A percentile compares a stretch with the other conserved stretches of the same genome.
These are phyloP conservation scores for Pseudopyricularia javanii DNA, from an alignment of 2,329 filamentous ascomycete genomes.

Conservation along the genomic window DNA sequence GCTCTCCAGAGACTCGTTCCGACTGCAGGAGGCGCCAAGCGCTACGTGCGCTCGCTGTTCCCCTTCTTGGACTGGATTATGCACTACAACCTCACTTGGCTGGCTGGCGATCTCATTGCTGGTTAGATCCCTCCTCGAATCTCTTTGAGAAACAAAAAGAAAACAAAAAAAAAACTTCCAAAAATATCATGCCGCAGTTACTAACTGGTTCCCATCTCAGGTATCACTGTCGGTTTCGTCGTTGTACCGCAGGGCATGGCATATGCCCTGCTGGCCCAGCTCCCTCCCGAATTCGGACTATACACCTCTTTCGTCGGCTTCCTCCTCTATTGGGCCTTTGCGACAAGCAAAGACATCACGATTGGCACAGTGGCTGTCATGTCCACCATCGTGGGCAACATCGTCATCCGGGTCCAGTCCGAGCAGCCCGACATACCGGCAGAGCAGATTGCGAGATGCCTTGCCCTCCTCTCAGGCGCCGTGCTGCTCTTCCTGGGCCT, in stretches of 20 bases:
- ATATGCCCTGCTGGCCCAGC: conserved; percentile 59
- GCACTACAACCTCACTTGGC: conserved; percentile 82
- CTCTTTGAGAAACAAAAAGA: background rate
- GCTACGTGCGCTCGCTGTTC: conserved; percentile 64
- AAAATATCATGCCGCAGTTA: background rate
- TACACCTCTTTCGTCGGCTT: conserved; percentile 79
- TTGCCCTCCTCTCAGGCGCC: conserved; percentile 31
- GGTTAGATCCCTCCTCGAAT: conserved; percentile 35
- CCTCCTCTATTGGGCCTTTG: conserved; percentile 71
- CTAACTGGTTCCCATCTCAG: background rate
- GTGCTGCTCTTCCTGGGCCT: conserved; percentile 32
- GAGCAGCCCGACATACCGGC: conserved; percentile 18
- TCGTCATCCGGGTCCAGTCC: conserved; percentile 24
- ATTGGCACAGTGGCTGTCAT: conserved; percentile 53
- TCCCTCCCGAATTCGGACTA: conserved; percentile 58
- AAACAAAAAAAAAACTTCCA: background rate
- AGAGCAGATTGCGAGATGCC: conserved; percentile 27
- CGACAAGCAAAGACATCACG: conserved; percentile 75
- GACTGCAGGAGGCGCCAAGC: conserved; percentile 31
- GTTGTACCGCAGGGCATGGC: conserved; percentile 74
- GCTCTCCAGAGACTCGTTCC: conserved; percentile 59
- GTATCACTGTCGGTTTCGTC: conserved; percentile 24
- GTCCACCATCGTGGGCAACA: conserved; percentile 36
- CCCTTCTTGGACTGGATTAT: conserved; percentile 84
- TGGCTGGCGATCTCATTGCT: conserved; percentile 78